Base-by-base conservation (phyloP, 2,329 filamentous ascomycete species). In the Pseudodiploospora longispora region DNA sequence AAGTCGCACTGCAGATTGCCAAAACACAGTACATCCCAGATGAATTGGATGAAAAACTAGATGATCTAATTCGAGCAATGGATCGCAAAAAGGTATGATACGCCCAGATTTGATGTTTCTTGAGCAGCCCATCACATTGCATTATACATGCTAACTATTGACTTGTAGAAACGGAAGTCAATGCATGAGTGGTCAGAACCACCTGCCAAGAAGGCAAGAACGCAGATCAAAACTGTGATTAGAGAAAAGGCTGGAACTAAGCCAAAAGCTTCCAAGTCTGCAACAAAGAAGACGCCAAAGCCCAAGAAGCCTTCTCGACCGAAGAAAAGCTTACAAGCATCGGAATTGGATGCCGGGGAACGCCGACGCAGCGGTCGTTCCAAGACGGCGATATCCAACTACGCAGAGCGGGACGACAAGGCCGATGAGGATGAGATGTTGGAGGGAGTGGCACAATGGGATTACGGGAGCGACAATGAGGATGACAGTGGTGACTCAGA, bases 21-120 rank as follows among this genome's bases (percentile, higher is more conserved):
- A 83, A 88, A 61, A 94, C 85, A 70, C 83, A 85, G 47, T 95
- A 85, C 60, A 75, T 95, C 8, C 83, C 87, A 1, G 83, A 89
- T 10, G 84, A 83, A 27, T 64, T 87, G 12, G 84, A 87, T 35
- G 84, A 90, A 47, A 74, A 78, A 43, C 71, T 97, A 29, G 90
- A 96, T 52, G 79, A 82, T 19, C 63, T 81, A 32, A 59, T 84
- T 28, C 71, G 72, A 56, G 69, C 69, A 1, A 58, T 89, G 38
- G 87, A 96, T 47, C 81, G 82, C 55, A 82, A 94, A 62, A 88
- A 83, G 70, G 76, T 78, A 65, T 41, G 65, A 53, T 33, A 4
- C 9, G 8, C 32, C 12, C 12, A 9, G 32, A 34, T 34, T 9
- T 12, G 8, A 12, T 34, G 33, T 37, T 38, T 29, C 19, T 39